Conservation (phyloP, 176 grass and related monocot species). For the Saccharum spontaneum region DNA sequence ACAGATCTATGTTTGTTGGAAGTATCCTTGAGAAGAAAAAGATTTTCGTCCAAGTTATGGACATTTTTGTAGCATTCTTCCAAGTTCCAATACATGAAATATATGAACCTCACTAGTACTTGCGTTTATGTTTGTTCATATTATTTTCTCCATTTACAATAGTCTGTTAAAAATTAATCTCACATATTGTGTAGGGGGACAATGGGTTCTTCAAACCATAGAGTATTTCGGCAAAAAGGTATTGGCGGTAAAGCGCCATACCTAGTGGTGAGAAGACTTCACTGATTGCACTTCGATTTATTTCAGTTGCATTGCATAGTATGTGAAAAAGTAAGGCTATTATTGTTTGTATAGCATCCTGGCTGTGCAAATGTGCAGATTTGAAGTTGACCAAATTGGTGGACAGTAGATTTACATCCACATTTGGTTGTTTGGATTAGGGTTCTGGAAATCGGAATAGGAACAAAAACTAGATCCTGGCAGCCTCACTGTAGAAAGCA, state of each 20-base stretch:
- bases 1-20: not conserved
- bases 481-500: not conserved
- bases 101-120: not conserved
- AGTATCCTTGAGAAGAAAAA: not conserved
- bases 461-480: not conserved
- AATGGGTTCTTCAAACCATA: conserved; percentile 54
- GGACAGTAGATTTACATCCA: not conserved
- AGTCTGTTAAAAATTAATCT: not conserved
- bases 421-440: not conserved
- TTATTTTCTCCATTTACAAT: not conserved
- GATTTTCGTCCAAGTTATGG: not conserved
- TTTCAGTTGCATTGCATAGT: not conserved
- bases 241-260: conserved; percentile 43
- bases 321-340: not conserved
- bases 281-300: not conserved
- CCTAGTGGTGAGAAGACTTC: conserved; percentile 32
- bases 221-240: conserved; percentile 32
- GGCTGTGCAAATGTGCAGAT: conserved; percentile 1
- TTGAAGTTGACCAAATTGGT: not conserved
- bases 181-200: conserved; percentile 32
- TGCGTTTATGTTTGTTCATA: not conserved
- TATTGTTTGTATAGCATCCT: not conserved
- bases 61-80: not conserved
- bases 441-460: not conserved
- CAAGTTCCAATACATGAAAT: not conserved